A percentile compares a stretch with the other conserved stretches of the same genome.
Evolutionary conservation across 805 yeast genomes (phyloP).

Genomic region (Ogataea ganodermae): DNA sequence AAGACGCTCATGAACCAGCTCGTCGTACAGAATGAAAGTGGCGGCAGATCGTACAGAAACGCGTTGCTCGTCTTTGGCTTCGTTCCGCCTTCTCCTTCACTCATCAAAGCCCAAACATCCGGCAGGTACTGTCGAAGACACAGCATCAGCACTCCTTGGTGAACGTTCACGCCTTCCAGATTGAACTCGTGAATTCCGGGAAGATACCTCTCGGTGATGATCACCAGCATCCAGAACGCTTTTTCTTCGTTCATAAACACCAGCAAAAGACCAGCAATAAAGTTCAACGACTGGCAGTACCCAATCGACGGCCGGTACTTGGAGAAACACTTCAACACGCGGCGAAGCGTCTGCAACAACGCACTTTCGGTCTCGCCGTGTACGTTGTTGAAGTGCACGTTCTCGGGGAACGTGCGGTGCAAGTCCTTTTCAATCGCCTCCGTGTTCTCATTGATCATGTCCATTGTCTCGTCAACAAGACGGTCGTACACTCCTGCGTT

Average conservation of each 20-base stretch:
- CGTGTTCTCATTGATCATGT: conserved; percentile 66
- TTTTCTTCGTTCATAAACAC: conserved; percentile 87
- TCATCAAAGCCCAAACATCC: conserved; percentile 64
- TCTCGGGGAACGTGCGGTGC: conserved; percentile 94
- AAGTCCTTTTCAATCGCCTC: conserved; percentile 94
- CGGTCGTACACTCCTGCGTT: conserved; percentile 75
- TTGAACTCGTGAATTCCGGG: conserved; percentile 91
- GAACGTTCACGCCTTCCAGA: conserved; percentile 91
- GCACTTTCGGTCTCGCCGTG: conserved; percentile 52
- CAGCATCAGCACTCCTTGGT: conserved; percentile 91
- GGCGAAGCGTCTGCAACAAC: conserved; percentile 67
- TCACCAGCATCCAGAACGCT: conserved; percentile 94
- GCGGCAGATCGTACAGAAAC: conserved; percentile 79
- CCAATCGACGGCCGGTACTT: conserved; percentile 87
- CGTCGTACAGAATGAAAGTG: conserved; percentile 89
- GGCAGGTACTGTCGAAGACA: conserved; percentile 85
- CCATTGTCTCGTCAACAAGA: conserved; percentile 59
- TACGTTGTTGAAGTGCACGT: conserved; percentile 67
- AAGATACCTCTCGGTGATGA: conserved; percentile 78
- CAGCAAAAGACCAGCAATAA: conserved; percentile 82
- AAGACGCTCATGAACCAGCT: conserved; percentile 99
- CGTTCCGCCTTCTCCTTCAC: conserved; percentile 27
- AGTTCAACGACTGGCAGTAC: conserved; percentile 93
- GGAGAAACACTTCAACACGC: conserved; percentile 84
- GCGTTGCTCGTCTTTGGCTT: conserved; percentile 30